Evolutionary conservation across 495 filamentous ascomycete genomes (phyloP).

Genomic region (Echria macrotheca): DNA sequence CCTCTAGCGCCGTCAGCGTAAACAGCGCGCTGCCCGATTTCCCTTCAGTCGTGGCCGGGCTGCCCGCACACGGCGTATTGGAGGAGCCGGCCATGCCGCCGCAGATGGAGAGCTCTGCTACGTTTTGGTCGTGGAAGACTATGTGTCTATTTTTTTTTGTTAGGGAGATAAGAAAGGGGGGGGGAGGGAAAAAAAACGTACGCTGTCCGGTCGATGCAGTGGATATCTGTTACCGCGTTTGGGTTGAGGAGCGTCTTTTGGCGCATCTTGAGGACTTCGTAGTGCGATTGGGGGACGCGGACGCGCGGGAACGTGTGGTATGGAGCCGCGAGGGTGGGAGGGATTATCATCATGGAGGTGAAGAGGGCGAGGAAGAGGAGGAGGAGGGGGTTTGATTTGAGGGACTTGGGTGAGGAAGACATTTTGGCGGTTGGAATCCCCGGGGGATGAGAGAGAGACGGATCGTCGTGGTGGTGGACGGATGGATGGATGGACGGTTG

Average conservation of each 20-base stretch:
- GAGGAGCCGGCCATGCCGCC: constrained; percentile 44
- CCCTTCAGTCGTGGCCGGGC: constrained; percentile 34
- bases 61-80: constrained; percentile 38
- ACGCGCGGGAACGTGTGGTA: constrained; percentile 20
- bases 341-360: not conserved
- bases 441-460: constrained; percentile 3
- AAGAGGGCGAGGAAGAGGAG: constrained; percentile 7
- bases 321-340: constrained; percentile 14
- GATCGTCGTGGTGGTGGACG: too few species aligned
- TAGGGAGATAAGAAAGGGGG: not conserved
- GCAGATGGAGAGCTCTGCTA: constrained; percentile 50
- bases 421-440: constrained; percentile 12
- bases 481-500: too few species aligned
- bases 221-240: constrained; percentile 27
- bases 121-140: constrained; percentile 49
- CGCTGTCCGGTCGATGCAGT: constrained; percentile 32
- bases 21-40: constrained; percentile 45
- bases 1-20: constrained; percentile 29
- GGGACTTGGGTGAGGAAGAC: constrained; percentile 12
- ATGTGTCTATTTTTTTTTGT: constrained; percentile 36
- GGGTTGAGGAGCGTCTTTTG: constrained; percentile 30
- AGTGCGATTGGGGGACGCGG: constrained; percentile 26
- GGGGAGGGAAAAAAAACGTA: constrained; percentile 16
- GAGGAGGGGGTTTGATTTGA: constrained; percentile 13
- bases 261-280: constrained; percentile 32